A percentile compares a stretch with the other conserved stretches of the same genome.
These are phyloP conservation scores for Dendrobium officinale DNA, from an alignment of 106 monocot species.

Conservation along the genomic window DNA sequence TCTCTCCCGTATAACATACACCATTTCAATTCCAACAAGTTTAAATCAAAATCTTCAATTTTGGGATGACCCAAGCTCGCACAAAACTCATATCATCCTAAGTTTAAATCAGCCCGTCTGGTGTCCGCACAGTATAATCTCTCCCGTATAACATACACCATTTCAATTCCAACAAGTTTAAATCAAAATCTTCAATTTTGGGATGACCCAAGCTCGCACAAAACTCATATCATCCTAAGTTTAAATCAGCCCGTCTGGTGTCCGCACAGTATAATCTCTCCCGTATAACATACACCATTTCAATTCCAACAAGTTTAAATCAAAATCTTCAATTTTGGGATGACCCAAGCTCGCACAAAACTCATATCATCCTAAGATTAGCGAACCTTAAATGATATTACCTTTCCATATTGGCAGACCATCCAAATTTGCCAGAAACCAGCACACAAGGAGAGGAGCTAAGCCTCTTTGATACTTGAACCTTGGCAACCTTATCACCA, in stretches of 20 bases:
- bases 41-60: too few relatives aligned
- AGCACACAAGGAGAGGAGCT: conserved; percentile 96
- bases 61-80: neutral
- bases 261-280: too few relatives aligned
- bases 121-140: too few relatives aligned
- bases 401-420: conserved; percentile 99
- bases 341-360: neutral
- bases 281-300: neutral
- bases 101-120: neutral
- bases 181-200: too few relatives aligned
- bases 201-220: neutral
- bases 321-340: too few relatives aligned
- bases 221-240: neutral
- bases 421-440: conserved; percentile 95
- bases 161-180: neutral
- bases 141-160: neutral
- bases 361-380: neutral
- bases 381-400: conserved; percentile 1
- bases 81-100: neutral
- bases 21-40: neutral
- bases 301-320: neutral
- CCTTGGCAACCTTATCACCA: conserved; percentile 94
- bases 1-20: neutral
- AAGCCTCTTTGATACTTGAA: conserved; percentile 84
- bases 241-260: neutral